Conservation (phyloP, 345 rosid genomes). For the Abelmoschus esculentus region DNA sequence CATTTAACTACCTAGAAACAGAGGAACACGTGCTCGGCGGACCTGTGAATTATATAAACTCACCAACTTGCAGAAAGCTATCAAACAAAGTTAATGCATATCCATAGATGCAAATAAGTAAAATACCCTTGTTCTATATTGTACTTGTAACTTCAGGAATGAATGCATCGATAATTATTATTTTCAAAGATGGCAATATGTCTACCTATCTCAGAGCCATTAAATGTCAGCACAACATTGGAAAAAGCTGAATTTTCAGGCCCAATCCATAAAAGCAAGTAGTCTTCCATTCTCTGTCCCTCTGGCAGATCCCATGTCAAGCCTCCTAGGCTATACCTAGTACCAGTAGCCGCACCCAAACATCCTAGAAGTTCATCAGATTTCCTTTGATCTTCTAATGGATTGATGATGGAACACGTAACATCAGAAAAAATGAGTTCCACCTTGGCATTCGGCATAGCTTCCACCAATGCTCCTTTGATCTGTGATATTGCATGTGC, state of each 20-base stretch:
- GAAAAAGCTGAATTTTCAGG: slow-evolving; percentile 70
- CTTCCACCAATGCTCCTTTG: slow-evolving; percentile 35
- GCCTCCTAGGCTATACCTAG: slow-evolving; percentile 56
- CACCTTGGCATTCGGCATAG: slow-evolving; percentile 17
- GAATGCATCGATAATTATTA: neutral
- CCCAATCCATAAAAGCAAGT: slow-evolving; percentile 73
- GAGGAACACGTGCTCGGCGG: neutral
- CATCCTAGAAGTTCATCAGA: slow-evolving; percentile 23
- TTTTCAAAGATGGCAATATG: neutral
- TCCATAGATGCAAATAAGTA: neutral
- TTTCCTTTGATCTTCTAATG: slow-evolving; percentile 29
- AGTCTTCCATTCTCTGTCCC: slow-evolving; percentile 60
- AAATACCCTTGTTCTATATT: neutral
- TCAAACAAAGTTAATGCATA: neutral
- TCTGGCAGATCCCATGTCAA: slow-evolving; percentile 61
- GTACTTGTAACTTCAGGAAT: neutral
- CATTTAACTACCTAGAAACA: neutral
- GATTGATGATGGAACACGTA: slow-evolving; percentile 40
- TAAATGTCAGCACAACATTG: slow-evolving; percentile 73
- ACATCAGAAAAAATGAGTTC: slow-evolving; percentile 50
- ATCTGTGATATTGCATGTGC: slow-evolving; percentile 49
- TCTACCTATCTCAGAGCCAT: slow-evolving; percentile 76
- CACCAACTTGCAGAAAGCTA: neutral
- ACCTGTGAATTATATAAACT: neutral
- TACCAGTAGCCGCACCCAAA: slow-evolving; percentile 16